These are phyloP conservation scores for Leccinum disarticulatum DNA, from an alignment of 768 basidiomycete species.

Conservation along the genomic window DNA sequence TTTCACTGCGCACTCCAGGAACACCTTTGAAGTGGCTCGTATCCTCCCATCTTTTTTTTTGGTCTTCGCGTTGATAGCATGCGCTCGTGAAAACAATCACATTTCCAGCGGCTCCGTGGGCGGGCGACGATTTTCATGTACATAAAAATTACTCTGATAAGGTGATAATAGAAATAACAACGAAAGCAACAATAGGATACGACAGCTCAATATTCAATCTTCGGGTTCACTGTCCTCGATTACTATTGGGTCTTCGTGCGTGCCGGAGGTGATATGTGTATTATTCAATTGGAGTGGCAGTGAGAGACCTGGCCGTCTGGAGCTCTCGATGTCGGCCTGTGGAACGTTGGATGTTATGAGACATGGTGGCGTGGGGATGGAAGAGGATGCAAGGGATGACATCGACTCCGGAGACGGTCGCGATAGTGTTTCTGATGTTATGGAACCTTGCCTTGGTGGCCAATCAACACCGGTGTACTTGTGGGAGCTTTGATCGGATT, in stretches of 20 bases:
- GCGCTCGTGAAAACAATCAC: not conserved
- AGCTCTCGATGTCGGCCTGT: not conserved
- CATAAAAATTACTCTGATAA: not conserved
- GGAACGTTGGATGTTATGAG: not conserved
- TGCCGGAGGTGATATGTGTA: conserved; percentile 11
- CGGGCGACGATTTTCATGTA: not conserved
- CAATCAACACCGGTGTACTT: conserved; percentile 1
- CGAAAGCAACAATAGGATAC: not conserved
- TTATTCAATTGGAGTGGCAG: conserved; percentile 3
- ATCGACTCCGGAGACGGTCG: not conserved
- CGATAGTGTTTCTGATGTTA: not conserved
- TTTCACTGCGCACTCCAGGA: conserved; percentile 11
- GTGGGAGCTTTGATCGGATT: conserved; percentile 1
- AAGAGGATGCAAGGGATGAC: not conserved
- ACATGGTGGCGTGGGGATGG: conserved; percentile 1
- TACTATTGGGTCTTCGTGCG: conserved; percentile 24
- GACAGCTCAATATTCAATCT: conserved; percentile 9
- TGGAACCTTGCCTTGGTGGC: conserved; percentile 2
- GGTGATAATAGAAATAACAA: not conserved
- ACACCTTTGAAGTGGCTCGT: conserved; percentile 14
- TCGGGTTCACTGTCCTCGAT: conserved; percentile 23
- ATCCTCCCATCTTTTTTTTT: not conserved
- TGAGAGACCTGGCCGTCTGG: conserved; percentile 6
- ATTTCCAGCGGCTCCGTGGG: not conserved
- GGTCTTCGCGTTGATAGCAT: not conserved